Base-by-base conservation (phyloP, 2,329 filamentous ascomycete genomes). In the Aspergillaceae sp. region DNA sequence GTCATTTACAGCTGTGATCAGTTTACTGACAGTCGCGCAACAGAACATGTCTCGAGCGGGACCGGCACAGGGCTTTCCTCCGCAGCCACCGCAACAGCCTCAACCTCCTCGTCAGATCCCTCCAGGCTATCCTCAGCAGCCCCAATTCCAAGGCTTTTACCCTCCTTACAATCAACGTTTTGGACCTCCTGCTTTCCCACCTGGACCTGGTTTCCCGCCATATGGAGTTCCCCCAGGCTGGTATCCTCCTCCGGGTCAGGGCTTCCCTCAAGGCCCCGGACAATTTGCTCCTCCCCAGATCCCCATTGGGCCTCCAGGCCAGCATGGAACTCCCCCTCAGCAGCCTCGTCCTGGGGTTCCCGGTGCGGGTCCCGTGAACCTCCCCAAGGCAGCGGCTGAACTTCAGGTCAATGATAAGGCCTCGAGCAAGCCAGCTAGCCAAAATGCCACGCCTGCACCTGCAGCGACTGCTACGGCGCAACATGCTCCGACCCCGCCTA, bases 181-280 rank as follows among this genome's bases (percentile, higher is more conserved):
- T 52, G 69, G 66, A 28, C 70, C 68, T 51, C 73, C 62, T 68
- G 75, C 71, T 54, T 72, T 69, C 51, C 78, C 78, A 41, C 71
- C 70, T 47, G 78, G 75, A 28, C 84, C 84, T 52, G 79, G 79
- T 11, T 88, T 84, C 57, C 81, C 81, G 54, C 84, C 84, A 1
- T 94, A 89, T 63, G 86, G 85, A 52, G 83, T 82, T 10, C 86
- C 82, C 41, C 75, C 74, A 41, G 85, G 84, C 46, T 94, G 87
- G 86, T 91, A 83, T 62, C 85, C 84, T 55, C 80, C 77, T 44
- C 80, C 82, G 6, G 84, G 83, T 5, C 86, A 87, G 66, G 83
- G 82, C 28, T 92, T 88, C 56, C 84, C 82, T 32, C 82, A 78
- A 51, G 74, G 68, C 29, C 83, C 80, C 9, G 83, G 78, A 19